Percentiles rank a stretch among this genome's conserved stretches.
Conservation (phyloP, 2,329 filamentous ascomycete genomes). For the Colletotrichum sp. region DNA sequence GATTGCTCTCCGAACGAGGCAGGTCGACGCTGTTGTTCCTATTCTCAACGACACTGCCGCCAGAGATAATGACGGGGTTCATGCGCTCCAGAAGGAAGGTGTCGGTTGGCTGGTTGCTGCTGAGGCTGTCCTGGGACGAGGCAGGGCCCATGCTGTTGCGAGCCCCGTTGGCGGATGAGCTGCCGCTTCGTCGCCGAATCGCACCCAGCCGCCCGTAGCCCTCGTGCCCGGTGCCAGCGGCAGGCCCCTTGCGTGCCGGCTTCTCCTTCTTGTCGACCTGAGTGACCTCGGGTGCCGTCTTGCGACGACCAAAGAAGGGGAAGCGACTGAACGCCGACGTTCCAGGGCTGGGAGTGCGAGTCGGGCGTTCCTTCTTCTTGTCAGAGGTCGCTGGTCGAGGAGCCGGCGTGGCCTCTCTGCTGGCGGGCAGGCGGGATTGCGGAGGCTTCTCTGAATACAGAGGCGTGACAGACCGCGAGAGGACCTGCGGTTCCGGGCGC, state of each 20-base stretch:
- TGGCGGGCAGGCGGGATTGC: constrained; percentile 30
- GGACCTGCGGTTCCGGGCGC: constrained; percentile 42
- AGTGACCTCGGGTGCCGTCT: constrained; percentile 58
- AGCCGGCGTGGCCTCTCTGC: constrained; percentile 39
- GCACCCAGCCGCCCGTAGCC: constrained; percentile 74
- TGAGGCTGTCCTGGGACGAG: constrained; percentile 57
- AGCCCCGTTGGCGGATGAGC: constrained; percentile 51
- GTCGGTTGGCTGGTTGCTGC: constrained; percentile 50
- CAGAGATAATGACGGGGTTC: constrained; percentile 70
- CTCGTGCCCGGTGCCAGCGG: constrained; percentile 93
- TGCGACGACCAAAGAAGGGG: constrained; percentile 78
- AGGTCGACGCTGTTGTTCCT: constrained; percentile 58
- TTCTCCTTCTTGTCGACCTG: constrained; percentile 63
- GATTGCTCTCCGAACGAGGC: constrained; percentile 53
- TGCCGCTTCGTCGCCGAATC: constrained; percentile 67
- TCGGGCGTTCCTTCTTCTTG: constrained; percentile 31
- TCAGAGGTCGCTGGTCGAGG: constrained; percentile 23
- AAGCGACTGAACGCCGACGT: constrained; percentile 70
- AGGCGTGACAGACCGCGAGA: constrained; percentile 38
- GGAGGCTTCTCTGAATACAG: constrained; percentile 31
- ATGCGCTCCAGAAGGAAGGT: constrained; percentile 66
- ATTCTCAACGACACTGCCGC: constrained; percentile 67
- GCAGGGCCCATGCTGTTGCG: constrained; percentile 49
- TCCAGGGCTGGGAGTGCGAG: constrained; percentile 60
- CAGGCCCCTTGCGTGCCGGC: constrained; percentile 74